A percentile compares a stretch with the other conserved stretches of the same genome.
Conservation (phyloP, 2,329 filamentous ascomycete species). For the Penicillium olsonii region DNA sequence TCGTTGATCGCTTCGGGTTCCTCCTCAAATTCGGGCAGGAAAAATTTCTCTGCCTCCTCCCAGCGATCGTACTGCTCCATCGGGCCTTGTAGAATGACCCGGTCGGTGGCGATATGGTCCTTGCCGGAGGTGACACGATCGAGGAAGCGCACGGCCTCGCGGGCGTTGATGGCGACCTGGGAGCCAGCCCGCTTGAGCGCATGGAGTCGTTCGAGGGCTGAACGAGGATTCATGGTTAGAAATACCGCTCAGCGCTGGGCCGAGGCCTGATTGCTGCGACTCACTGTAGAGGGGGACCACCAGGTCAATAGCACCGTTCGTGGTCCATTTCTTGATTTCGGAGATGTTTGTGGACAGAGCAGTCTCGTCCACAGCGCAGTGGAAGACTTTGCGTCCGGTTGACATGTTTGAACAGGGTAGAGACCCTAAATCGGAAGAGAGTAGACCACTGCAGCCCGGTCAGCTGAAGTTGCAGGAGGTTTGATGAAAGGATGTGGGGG, state of each 20-base stretch:
- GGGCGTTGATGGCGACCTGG: constrained; percentile 52
- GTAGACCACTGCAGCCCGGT: constrained; percentile 31
- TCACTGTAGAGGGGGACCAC: constrained; percentile 56
- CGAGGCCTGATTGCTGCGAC: constrained; percentile 14
- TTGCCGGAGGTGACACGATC: constrained; percentile 52
- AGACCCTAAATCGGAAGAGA: constrained; percentile 31
- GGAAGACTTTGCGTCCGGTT: constrained; percentile 48
- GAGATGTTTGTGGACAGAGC: constrained; percentile 54
- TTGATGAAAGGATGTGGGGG: constrained; percentile 34
- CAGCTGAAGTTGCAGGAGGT: constrained; percentile 30
- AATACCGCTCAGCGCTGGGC: constrained; percentile 9
- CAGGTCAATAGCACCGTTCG: constrained; percentile 51
- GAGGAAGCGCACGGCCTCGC: constrained; percentile 54
- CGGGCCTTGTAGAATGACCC: constrained; percentile 51
- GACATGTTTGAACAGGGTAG: constrained; percentile 36
- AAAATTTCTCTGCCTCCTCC: constrained; percentile 49
- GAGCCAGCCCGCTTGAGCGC: constrained; percentile 48
- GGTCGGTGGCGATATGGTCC: constrained; percentile 44
- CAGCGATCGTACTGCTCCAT: constrained; percentile 52
- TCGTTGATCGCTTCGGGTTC: constrained; percentile 32
- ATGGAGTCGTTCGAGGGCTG: constrained; percentile 51
- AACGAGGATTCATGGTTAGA: constrained; percentile 12
- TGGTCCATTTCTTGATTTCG: constrained; percentile 55
- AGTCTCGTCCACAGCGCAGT: constrained; percentile 57
- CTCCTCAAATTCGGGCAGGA: constrained; percentile 47